phyloP scores from a whole-genome alignment of 805 yeast genomes.

The Ogataea glucozyma region DNA sequence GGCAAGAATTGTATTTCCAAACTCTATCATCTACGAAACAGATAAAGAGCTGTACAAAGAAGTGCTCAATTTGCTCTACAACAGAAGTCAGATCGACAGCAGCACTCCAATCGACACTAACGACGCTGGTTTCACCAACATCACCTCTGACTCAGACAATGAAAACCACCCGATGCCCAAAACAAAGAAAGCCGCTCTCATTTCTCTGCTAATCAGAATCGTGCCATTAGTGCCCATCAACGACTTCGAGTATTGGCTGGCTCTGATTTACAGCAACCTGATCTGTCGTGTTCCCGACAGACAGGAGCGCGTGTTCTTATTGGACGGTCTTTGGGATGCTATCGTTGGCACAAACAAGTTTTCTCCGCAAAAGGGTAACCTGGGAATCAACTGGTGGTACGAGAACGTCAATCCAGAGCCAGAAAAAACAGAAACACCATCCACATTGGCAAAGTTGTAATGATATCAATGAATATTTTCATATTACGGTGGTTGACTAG shows the following conservation, averaged over 20 bases:
- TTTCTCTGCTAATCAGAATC: slow-evolving; percentile 47
- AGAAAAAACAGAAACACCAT: slow-evolving; percentile 4
- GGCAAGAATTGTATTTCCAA: slow-evolving; percentile 45
- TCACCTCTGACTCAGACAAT: slow-evolving; percentile 9
- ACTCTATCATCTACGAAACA: slow-evolving; percentile 33
- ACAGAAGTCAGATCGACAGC: slow-evolving; percentile 35
- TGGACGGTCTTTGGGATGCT: slow-evolving; percentile 49
- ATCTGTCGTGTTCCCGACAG: slow-evolving; percentile 28
- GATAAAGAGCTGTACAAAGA: slow-evolving; percentile 33
- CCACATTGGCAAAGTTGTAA: slow-evolving; percentile 20
- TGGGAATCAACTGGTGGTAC: slow-evolving; percentile 68
- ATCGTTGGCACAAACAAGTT: slow-evolving; percentile 51
- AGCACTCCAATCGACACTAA: slow-evolving; percentile 4
- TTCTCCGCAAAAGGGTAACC: slow-evolving; percentile 54
- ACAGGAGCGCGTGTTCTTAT: slow-evolving; percentile 42
- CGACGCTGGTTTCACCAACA: slow-evolving; percentile 9
- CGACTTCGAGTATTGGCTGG: slow-evolving; percentile 48
- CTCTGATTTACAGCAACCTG: slow-evolving; percentile 39
- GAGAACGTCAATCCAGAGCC: slow-evolving; percentile 32
- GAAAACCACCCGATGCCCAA: slow-evolving; percentile 8
- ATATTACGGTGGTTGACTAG: too few relatives aligned
- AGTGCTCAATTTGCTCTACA: slow-evolving; percentile 45
- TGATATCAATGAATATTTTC: not conserved
- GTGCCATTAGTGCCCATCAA: slow-evolving; percentile 53
- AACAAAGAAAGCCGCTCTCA: slow-evolving; percentile 49